Evolutionary conservation across 2,329 filamentous ascomycete species (phyloP).

Genomic region (Penicillium sp.): DNA sequence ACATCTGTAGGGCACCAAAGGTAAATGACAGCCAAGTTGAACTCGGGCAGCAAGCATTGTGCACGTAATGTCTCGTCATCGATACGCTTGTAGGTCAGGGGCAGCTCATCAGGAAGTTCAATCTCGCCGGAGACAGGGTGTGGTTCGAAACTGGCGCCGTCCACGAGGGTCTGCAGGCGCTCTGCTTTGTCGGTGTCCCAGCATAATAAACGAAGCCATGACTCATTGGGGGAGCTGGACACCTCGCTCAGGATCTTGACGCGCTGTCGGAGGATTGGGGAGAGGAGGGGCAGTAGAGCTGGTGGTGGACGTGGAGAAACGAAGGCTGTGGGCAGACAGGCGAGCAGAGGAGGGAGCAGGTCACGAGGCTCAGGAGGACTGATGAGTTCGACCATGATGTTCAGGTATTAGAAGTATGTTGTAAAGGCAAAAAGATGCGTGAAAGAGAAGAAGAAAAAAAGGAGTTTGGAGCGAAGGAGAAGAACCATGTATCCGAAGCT

Average conservation of each 20-base stretch:
- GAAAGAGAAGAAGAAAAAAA: background rate
- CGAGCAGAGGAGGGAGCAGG: conserved; percentile 62
- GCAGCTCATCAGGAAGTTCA: conserved; percentile 59
- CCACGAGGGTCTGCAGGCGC: conserved; percentile 54
- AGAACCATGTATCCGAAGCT: conserved; percentile 1
- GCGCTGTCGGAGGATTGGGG: conserved; percentile 63
- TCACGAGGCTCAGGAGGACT: conserved; percentile 56
- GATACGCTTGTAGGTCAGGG: conserved; percentile 57
- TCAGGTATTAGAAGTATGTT: background rate
- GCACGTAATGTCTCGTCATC: conserved; percentile 64
- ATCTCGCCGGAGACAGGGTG: conserved; percentile 67
- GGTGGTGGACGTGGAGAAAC: conserved; percentile 61
- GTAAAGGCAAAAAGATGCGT: background rate
- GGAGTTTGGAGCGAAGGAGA: conserved; percentile 1
- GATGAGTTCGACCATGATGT: conserved; percentile 55
- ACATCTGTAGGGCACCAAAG: conserved; percentile 62
- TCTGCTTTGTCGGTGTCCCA: conserved; percentile 58
- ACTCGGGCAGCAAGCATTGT: conserved; percentile 55
- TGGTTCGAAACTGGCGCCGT: conserved; percentile 58
- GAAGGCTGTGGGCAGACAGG: conserved; percentile 62
- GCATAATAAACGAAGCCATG: conserved; percentile 61
- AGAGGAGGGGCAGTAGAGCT: conserved; percentile 60
- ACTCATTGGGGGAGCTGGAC: conserved; percentile 44
- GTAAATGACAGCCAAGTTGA: conserved; percentile 56
- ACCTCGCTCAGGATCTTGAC: conserved; percentile 56